Base-by-base conservation (phyloP, 2,329 filamentous ascomycete species). In the Botryosphaeria dothidea region DNA sequence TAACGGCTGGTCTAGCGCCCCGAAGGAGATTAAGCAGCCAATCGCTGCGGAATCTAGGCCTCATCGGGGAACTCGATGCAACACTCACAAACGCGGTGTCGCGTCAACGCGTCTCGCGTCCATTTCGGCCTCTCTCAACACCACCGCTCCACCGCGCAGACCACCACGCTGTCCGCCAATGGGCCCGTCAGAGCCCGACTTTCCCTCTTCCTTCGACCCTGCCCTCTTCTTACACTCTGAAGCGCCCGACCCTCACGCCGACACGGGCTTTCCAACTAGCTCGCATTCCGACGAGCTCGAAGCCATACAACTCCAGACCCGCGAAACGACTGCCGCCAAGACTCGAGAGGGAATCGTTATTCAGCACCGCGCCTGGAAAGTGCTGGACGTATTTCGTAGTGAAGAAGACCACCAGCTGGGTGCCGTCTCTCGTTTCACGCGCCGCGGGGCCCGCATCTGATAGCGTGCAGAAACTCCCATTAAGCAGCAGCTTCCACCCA, bases 121-220 rank as follows among this genome's bases (percentile, higher is more conserved):
- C 9, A 8, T 19, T 25, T 17, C 15, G 3, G 3, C 46, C 46
- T 29, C 19, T 23, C 21, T 41, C 83, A 85, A 69, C 77, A 81
- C 60, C 82, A 83, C 68, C 80, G 85, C 65, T 82, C 84, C 68
- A 80, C 81, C 9, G 81, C 86, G 41, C 83, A 85, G 68, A 84
- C 84, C 3, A 86, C 83, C 9, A 85, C 80, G 60, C 82, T 82
- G 1, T 86, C 86, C 74, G 80, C 38, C 61, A 64, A 64, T 64
- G 61, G 38, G 27, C 51, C 51, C 19, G 25, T 45, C 61, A 27
- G 61, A 64, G 23, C 61, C 29, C 43, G 62, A 65, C 5, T 15
- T 52, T 6, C 78, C 80, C 3, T 79, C 81, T 3, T 84, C 83
- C 4, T 85, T 84, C 65, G 83, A 85, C 66, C 82, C 83, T 48